Conservation (phyloP, 2,329 filamentous ascomycete species). For the Harringtonia aguacate region DNA sequence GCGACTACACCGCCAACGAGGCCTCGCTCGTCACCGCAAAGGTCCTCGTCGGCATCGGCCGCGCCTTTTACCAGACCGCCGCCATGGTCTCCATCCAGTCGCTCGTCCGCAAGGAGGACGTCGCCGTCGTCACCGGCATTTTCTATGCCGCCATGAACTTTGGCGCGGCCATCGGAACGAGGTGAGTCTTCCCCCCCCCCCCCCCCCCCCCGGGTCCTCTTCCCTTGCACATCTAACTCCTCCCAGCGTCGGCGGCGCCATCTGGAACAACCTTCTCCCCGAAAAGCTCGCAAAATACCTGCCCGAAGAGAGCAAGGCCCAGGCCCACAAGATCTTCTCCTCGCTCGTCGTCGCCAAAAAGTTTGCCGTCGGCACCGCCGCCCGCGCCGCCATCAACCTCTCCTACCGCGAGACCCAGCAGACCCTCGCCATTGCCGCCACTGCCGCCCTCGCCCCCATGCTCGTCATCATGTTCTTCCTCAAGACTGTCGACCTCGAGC, state of each 20-base stretch:
- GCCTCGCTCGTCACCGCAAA: conserved; percentile 51
- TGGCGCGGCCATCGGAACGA: conserved; percentile 44
- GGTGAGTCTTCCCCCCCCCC: conserved; percentile 21
- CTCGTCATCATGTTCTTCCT: conserved; percentile 5
- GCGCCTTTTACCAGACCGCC: conserved; percentile 47
- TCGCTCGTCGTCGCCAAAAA: conserved; percentile 22
- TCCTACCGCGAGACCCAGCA: conserved; percentile 35
- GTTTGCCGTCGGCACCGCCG: conserved; percentile 27
- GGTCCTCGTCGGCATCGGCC: conserved; percentile 50
- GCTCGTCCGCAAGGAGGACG: conserved; percentile 33
- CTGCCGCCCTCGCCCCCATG: conserved; percentile 1
- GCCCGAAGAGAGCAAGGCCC: conserved; percentile 19
- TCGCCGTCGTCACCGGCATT: conserved; percentile 52
- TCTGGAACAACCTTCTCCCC: conserved; percentile 50
- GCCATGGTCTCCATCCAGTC: conserved; percentile 33
- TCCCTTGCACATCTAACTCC: background rate
- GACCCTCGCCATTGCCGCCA: conserved; percentile 19
- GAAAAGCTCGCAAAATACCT: conserved; percentile 12
- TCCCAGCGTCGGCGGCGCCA: conserved; percentile 43
- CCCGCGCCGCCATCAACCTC: conserved; percentile 28
- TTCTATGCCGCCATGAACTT: conserved; percentile 52
- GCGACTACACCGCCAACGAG: conserved; percentile 27
- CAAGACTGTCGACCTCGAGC: conserved; percentile 3
- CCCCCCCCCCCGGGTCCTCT: too few species aligned
- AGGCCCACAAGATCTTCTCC: conserved; percentile 15